phyloP scores from a whole-genome alignment of 306 rosid genomes.

The Vigna nakashimae region DNA sequence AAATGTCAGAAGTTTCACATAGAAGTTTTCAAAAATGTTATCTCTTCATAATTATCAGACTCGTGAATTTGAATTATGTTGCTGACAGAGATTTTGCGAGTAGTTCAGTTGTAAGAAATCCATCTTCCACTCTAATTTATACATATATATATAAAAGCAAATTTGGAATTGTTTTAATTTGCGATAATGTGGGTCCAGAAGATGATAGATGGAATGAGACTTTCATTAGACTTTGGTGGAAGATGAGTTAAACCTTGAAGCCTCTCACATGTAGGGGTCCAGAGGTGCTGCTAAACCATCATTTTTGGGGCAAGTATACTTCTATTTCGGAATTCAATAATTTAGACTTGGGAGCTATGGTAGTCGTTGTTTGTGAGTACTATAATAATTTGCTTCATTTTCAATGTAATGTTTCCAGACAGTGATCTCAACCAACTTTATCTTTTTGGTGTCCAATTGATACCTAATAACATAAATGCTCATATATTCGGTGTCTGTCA shows the following conservation, averaged over 20 bases:
- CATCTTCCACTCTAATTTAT: no score
- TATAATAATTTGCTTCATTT: neutral
- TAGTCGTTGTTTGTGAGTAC: neutral
- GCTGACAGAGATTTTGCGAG: no score
- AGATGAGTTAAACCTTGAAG: neutral
- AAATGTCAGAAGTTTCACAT: no score
- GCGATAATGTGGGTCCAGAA: neutral
- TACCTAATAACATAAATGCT: neutral
- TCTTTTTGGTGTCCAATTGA: neutral
- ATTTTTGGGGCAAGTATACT: conserved; percentile 13
- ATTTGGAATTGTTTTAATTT: neutral
- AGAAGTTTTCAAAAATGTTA: no score
- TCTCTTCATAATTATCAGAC: no score
- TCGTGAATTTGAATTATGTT: no score
- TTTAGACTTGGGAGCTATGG: neutral
- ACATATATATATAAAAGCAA: no score
- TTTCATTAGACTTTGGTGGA: neutral
- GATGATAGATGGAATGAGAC: neutral
- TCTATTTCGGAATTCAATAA: neutral
- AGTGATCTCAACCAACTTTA: conserved; percentile 4
- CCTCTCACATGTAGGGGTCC: conserved; percentile 7
- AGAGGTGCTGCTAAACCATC: neutral
- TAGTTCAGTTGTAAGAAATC: no score
- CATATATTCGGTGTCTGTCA: neutral
- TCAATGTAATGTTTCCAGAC: neutral